Evolutionary conservation across 495 filamentous ascomycete genomes (phyloP).

Genomic region (Penicillium robsamsonii): DNA sequence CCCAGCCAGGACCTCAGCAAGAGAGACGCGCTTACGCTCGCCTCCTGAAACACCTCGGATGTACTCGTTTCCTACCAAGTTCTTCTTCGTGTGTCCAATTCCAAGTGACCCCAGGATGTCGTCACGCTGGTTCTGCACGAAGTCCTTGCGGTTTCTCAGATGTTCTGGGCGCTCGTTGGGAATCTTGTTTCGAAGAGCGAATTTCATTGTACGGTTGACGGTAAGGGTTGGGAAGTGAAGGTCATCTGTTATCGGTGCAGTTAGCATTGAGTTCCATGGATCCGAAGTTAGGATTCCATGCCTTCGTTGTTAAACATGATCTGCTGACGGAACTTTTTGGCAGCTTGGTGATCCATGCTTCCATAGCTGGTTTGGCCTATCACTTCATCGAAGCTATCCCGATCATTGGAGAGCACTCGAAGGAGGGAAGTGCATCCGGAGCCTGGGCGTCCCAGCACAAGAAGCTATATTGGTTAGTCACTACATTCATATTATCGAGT

Average conservation of each 20-base stretch:
- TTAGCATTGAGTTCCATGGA: conserved; percentile 29
- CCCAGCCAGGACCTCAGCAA: conserved; percentile 67
- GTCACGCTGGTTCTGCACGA: conserved; percentile 65
- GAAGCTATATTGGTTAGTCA: conserved; percentile 26
- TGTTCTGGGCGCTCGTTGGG: conserved; percentile 62
- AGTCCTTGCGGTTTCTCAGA: conserved; percentile 47
- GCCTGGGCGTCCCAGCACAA: conserved; percentile 46
- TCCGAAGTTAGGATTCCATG: not conserved
- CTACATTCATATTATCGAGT: not conserved
- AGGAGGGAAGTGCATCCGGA: conserved; percentile 46
- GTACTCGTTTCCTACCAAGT: conserved; percentile 78
- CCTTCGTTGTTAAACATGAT: conserved; percentile 48
- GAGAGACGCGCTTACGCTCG: conserved; percentile 79
- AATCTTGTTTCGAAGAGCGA: conserved; percentile 68
- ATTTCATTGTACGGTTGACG: conserved; percentile 79
- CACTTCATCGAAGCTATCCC: conserved; percentile 37
- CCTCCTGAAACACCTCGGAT: conserved; percentile 80
- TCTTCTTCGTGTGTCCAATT: conserved; percentile 74
- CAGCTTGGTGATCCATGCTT: conserved; percentile 36
- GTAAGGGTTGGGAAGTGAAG: conserved; percentile 78
- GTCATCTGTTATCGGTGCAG: conserved; percentile 52
- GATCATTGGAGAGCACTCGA: conserved; percentile 38
- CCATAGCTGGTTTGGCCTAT: conserved; percentile 33
- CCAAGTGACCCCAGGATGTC: conserved; percentile 75
- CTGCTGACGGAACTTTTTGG: conserved; percentile 36